phyloP scores from a whole-genome alignment of 163 green algal species.

The Scenedesmus sp. region DNA sequence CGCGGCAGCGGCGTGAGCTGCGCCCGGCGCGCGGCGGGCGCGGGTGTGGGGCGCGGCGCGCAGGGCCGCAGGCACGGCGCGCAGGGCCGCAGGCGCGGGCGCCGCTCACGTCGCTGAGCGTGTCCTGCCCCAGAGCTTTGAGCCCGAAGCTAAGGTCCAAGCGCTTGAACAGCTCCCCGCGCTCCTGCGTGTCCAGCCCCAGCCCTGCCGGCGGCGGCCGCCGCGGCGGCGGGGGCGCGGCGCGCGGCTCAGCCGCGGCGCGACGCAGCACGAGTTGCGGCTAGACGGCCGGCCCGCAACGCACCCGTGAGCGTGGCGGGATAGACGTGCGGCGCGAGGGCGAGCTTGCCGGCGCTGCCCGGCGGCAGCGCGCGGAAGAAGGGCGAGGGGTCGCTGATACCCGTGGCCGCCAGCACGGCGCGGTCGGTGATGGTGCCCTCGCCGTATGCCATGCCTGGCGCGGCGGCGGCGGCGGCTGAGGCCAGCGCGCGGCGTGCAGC shows the following conservation, averaged over 20 bases:
- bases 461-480: too few relatives aligned
- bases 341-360: slow-evolving; percentile 4
- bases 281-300: not conserved
- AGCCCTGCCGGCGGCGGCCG: not conserved
- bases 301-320: slow-evolving; percentile 15
- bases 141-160: slow-evolving; percentile 33
- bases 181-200: not conserved
- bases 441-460: slow-evolving; percentile 29
- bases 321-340: slow-evolving; percentile 21
- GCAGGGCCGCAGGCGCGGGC: too few relatives aligned
- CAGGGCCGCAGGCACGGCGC: too few relatives aligned
- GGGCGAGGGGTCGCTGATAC: slow-evolving; percentile 9
- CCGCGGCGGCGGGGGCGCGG: not conserved
- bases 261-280: not conserved
- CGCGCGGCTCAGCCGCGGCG: too few relatives aligned
- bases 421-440: slow-evolving; percentile 38
- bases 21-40: too few relatives aligned
- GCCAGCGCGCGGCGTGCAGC: too few relatives aligned
- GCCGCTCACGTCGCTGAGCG: slow-evolving; percentile 6
- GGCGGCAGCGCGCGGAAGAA: slow-evolving; percentile 10
- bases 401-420: not conserved
- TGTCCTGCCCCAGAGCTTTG: slow-evolving; percentile 10
- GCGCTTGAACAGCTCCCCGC: not conserved
- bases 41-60: too few relatives aligned
- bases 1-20: not conserved